A percentile compares a stretch with the other conserved stretches of the same genome.
These are phyloP conservation scores for Batkoa obscura DNA, from an alignment of 371 early-diverging fungal species.

Conservation along the genomic window DNA sequence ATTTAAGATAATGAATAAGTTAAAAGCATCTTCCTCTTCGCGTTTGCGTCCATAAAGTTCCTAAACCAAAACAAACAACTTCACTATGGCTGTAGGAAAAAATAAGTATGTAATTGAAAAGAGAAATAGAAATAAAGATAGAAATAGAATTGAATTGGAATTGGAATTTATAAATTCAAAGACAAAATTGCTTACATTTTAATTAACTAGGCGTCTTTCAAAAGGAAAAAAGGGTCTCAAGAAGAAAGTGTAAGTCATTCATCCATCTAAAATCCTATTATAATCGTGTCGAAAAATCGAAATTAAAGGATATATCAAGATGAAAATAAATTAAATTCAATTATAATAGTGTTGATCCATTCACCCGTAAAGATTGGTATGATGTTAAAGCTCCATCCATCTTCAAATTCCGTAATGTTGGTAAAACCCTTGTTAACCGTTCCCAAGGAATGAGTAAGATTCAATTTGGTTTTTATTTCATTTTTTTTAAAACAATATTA, in stretches of 20 bases:
- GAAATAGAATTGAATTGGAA: no score
- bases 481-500: slow-evolving; percentile 10
- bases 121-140: no score
- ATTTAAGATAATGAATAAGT: no score
- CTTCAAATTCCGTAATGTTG: slow-evolving; percentile 84
- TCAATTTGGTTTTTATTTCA: background rate
- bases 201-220: slow-evolving; percentile 41
- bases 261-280: no score
- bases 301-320: background rate
- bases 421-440: slow-evolving; percentile 99
- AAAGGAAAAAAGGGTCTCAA: slow-evolving; percentile 95
- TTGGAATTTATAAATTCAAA: no score
- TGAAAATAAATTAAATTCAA: background rate
- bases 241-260: slow-evolving; percentile 91
- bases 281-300: background rate
- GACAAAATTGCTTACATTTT: background rate
- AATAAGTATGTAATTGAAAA: slow-evolving; percentile 56
- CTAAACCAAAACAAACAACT: background rate
- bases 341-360: slow-evolving; percentile 25
- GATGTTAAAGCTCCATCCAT: slow-evolving; percentile 95
- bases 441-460: slow-evolving; percentile 90
- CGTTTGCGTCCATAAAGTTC: background rate
- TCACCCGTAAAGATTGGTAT: slow-evolving; percentile 97
- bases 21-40: slow-evolving; percentile 3
- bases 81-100: slow-evolving; percentile 75